Percentiles rank a stretch among this genome's conserved stretches.
Conservation (phyloP, 768 basidiomycete genomes). For the Suillus spraguei region DNA sequence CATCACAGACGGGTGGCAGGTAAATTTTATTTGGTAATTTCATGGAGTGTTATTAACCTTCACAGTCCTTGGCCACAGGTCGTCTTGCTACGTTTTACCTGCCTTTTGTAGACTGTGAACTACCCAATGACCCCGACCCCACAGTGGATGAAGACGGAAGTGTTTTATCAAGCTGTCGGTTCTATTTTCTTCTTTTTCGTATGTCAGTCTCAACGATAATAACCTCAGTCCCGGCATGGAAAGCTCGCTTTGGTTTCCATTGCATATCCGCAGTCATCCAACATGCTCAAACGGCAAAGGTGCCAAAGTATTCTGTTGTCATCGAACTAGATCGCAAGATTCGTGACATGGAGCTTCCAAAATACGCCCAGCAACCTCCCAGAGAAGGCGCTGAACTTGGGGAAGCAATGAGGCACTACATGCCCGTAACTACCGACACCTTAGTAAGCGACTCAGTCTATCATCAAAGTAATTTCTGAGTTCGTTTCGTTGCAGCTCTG, state of each 20-base stretch:
- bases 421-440: constrained; percentile 72
- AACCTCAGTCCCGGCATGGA: constrained; percentile 63
- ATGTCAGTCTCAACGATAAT: neutral
- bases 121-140: constrained; percentile 62
- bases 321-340: constrained; percentile 66
- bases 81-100: constrained; percentile 69
- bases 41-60: constrained; percentile 1
- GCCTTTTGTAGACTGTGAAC: constrained; percentile 72
- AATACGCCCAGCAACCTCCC: constrained; percentile 55
- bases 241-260: constrained; percentile 66
- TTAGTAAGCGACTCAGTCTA: constrained; percentile 47
- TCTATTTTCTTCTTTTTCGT: neutral
- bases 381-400: constrained; percentile 53
- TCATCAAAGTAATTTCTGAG: neutral
- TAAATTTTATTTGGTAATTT: constrained; percentile 27
- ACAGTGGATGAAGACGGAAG: constrained; percentile 61
- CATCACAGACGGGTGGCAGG: constrained; percentile 77
- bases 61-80: constrained; percentile 54
- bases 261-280: constrained; percentile 71
- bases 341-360: constrained; percentile 68
- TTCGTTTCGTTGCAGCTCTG: constrained; percentile 52
- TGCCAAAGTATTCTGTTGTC: constrained; percentile 62
- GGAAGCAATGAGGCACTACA: constrained; percentile 72
- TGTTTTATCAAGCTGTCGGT: constrained; percentile 61
- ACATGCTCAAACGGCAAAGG: constrained; percentile 65